Evolutionary conservation across 495 filamentous ascomycete genomes (phyloP).

Genomic region (Saxispiralis lemnorum): DNA sequence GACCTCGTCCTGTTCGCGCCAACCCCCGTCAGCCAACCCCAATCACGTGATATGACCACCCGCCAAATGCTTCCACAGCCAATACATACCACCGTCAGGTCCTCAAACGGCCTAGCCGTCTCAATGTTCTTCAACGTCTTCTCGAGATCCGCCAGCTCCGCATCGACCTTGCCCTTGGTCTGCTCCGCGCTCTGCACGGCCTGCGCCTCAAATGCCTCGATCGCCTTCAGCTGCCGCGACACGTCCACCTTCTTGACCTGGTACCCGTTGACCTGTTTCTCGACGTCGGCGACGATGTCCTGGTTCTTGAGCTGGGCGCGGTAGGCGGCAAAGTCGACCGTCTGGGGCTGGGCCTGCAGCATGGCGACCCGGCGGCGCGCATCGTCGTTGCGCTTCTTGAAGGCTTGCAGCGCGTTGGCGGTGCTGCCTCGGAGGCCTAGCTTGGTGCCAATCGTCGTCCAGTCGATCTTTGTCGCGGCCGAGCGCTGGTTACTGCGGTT

Average conservation of each 20-base stretch:
- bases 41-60: not conserved
- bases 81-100: conserved; percentile 85
- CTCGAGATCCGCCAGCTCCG: conserved; percentile 77
- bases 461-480: conserved; percentile 98
- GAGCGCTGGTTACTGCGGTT: conserved; percentile 49
- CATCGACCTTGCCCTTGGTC: conserved; percentile 86
- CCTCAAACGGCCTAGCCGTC: conserved; percentile 85
- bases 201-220: conserved; percentile 93
- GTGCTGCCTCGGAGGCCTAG: conserved; percentile 94
- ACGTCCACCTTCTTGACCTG: conserved; percentile 86
- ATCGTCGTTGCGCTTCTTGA: conserved; percentile 99
- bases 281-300: conserved; percentile 85
- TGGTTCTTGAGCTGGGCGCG: conserved; percentile 83
- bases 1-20: conserved; percentile 68
- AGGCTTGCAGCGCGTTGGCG: conserved; percentile 68
- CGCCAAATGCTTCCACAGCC: conserved; percentile 10
- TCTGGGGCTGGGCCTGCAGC: conserved; percentile 60
- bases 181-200: conserved; percentile 90
- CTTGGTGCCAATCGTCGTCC: conserved; percentile 73
- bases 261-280: conserved; percentile 78
- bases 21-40: conserved; percentile 15
- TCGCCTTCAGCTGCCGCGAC: conserved; percentile 78
- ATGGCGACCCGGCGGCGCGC: conserved; percentile 76
- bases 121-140: conserved; percentile 95
- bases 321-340: conserved; percentile 87